Evolutionary conservation across 805 yeast species (phyloP).

Genomic region (Teunomyces aglyptinius): DNA sequence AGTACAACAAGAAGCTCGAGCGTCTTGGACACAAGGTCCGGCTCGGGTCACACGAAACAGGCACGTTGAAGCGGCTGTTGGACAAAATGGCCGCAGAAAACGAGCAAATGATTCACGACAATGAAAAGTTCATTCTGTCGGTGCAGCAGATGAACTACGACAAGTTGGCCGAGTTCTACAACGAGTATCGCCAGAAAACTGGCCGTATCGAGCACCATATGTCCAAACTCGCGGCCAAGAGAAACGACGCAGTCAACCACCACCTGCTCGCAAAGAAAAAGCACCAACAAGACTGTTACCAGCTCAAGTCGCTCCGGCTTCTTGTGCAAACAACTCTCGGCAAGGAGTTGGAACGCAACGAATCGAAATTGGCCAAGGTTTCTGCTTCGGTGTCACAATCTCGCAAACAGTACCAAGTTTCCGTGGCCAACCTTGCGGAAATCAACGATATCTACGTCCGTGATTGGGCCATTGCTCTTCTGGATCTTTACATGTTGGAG

Average conservation of each 20-base stretch:
- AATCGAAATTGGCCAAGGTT: constrained; percentile 52
- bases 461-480: constrained; percentile 69
- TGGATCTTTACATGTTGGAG: constrained; percentile 64
- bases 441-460: constrained; percentile 61
- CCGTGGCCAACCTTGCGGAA: constrained; percentile 53
- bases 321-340: constrained; percentile 70
- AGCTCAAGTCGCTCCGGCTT: constrained; percentile 57
- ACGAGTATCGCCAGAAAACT: constrained; percentile 50
- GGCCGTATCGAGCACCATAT: constrained; percentile 58
- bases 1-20: constrained; percentile 57
- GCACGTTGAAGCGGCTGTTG: constrained; percentile 56
- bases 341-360: constrained; percentile 62
- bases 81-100: constrained; percentile 61
- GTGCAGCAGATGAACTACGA: constrained; percentile 46
- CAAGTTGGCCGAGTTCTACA: constrained; percentile 53
- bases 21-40: constrained; percentile 46
- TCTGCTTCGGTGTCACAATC: constrained; percentile 39
- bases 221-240: constrained; percentile 51
- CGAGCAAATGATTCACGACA: constrained; percentile 55
- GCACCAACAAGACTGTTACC: constrained; percentile 58
- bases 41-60: constrained; percentile 58
- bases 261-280: constrained; percentile 41
- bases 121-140: constrained; percentile 49
- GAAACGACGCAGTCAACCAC: constrained; percentile 33
- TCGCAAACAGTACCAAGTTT: constrained; percentile 57